These are phyloP conservation scores for Phytophthora quininea DNA, from an alignment of 352 stramenopile species.

Conservation along the genomic window DNA sequence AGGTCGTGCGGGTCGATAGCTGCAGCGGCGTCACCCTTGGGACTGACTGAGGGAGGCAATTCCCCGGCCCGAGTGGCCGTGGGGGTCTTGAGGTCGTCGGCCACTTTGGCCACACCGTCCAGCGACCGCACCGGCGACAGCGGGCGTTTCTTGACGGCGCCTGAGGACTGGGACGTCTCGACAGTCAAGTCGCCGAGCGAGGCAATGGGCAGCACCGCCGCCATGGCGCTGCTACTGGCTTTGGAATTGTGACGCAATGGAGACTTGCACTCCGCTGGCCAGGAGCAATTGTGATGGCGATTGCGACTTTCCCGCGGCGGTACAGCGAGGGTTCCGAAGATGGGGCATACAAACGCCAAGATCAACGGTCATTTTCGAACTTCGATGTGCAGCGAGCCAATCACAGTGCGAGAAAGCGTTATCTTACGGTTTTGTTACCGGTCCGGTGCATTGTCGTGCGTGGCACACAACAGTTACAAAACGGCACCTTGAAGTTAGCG, in stretches of 20 bases:
- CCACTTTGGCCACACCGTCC: conserved; percentile 17
- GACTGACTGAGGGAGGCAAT: conserved; percentile 10
- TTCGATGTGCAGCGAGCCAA: not conserved
- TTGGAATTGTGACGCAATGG: conserved; percentile 19
- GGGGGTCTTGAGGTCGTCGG: conserved; percentile 39
- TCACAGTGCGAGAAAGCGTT: too few species aligned
- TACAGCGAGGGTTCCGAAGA: not conserved
- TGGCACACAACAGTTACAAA: not conserved
- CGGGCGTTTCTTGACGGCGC: conserved; percentile 35
- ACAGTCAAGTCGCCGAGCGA: conserved; percentile 20
- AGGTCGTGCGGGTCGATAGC: conserved; percentile 70
- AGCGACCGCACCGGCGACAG: conserved; percentile 29
- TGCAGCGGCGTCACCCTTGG: conserved; percentile 15
- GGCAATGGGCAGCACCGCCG: conserved; percentile 26
- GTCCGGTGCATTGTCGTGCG: not conserved
- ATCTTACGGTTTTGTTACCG: not conserved
- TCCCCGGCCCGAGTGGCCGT: not conserved
- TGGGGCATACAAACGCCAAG: not conserved
- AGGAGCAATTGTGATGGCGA: conserved; percentile 11
- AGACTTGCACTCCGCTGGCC: conserved; percentile 18
- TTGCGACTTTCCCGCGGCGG: conserved; percentile 15
- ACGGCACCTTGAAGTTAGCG: not conserved
- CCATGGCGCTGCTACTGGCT: conserved; percentile 21
- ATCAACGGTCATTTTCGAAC: not conserved
- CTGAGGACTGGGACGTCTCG: conserved; percentile 16